Evolutionary conservation across 345 rosid species (phyloP).

Genomic region (Pistacia integerrima): DNA sequence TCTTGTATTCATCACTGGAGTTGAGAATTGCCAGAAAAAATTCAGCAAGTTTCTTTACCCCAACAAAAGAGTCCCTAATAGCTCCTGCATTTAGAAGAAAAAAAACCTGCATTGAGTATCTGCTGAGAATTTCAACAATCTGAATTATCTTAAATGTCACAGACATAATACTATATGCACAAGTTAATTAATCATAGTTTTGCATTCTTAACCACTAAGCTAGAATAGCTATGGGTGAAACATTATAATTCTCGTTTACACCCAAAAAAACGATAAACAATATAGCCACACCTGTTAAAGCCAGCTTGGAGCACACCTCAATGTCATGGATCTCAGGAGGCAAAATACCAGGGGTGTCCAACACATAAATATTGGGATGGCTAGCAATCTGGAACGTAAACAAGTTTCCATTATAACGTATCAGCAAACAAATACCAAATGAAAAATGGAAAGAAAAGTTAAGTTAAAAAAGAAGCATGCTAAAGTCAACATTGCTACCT

Average conservation of each 20-base stretch:
- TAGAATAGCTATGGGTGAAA: not conserved
- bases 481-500: not conserved
- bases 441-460: not conserved
- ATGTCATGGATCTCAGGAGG: conserved; percentile 53
- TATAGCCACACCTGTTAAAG: conserved; percentile 63
- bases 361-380: conserved; percentile 73
- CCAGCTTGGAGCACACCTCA: conserved; percentile 72
- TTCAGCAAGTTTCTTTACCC: conserved; percentile 54
- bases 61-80: conserved; percentile 50
- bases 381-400: conserved; percentile 60
- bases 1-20: conserved; percentile 57
- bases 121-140: not conserved
- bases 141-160: not conserved
- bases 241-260: not conserved
- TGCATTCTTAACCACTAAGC: not conserved
- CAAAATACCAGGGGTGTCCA: conserved; percentile 88
- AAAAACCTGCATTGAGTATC: not conserved
- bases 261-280: not conserved
- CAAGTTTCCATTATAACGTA: not conserved
- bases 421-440: not conserved
- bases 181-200: not conserved
- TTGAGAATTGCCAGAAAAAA: conserved; percentile 65
- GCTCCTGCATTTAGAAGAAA: conserved; percentile 54
- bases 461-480: not conserved
- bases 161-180: not conserved